phyloP scores from a whole-genome alignment of 345 rosid genomes.

The Salix viminalis region DNA sequence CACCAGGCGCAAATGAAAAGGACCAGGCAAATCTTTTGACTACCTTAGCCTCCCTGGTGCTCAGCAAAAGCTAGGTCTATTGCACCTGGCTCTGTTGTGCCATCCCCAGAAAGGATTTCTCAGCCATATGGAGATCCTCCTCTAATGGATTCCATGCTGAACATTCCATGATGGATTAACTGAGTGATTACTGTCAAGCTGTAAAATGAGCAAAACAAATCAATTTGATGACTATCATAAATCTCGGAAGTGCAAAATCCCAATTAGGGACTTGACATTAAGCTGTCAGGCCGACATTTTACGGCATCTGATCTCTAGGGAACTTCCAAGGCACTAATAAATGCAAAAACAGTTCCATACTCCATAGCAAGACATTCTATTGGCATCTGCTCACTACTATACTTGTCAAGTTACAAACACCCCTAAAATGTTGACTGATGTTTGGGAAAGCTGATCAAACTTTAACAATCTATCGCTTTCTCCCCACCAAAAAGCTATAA shows the following conservation, averaged over 20 bases:
- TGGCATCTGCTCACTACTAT: not conserved
- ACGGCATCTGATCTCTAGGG: not conserved
- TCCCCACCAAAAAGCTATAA: not conserved
- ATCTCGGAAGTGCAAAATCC: not conserved
- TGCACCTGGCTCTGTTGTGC: conserved; percentile 64
- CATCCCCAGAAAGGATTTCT: conserved; percentile 70
- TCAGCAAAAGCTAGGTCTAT: conserved; percentile 66
- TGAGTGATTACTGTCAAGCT: conserved; percentile 82
- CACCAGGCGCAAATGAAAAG: not conserved
- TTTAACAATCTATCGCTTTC: not conserved
- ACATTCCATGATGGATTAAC: conserved; percentile 79
- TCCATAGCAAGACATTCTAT: not conserved
- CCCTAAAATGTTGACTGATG: not conserved
- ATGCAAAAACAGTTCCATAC: not conserved
- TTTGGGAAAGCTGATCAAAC: not conserved
- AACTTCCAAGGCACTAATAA: not conserved
- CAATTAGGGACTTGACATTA: not conserved
- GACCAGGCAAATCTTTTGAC: conserved; percentile 55
- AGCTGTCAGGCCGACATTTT: not conserved
- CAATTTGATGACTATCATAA: not conserved
- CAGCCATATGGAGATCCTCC: conserved; percentile 80
- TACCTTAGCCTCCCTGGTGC: conserved; percentile 69
- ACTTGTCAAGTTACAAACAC: not conserved
- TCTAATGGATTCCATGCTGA: conserved; percentile 63
- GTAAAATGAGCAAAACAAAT: not conserved